Percentiles rank a stretch among this genome's conserved stretches.
Evolutionary conservation across 108 stramenopile species (phyloP).

Genomic region (Cyclotella cryptica): DNA sequence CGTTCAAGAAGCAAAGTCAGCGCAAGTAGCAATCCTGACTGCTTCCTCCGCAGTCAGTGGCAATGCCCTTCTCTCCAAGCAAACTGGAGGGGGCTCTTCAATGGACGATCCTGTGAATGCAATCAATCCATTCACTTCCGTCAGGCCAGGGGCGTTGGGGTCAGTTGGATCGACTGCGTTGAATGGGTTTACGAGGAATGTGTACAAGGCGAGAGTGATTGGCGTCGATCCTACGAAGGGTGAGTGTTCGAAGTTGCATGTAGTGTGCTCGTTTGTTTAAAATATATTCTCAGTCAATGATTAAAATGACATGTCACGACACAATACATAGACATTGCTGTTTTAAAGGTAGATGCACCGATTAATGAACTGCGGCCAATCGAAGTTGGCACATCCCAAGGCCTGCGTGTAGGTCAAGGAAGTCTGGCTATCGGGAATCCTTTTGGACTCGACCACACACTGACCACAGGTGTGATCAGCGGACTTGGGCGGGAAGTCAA

Average conservation of each 20-base stretch:
- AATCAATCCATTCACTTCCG: conserved; percentile 38
- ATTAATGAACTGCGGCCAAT: conserved; percentile 63
- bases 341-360: conserved; percentile 81
- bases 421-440: conserved; percentile 94
- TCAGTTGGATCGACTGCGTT: conserved; percentile 27
- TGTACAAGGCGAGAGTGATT: conserved; percentile 81
- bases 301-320: not conserved
- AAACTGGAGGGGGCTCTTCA: not conserved
- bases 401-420: conserved; percentile 73
- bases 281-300: not conserved
- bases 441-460: conserved; percentile 94
- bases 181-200: conserved; percentile 46
- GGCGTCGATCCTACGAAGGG: conserved; percentile 92
- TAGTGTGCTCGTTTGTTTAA: not conserved
- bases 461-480: conserved; percentile 78
- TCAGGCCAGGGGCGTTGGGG: conserved; percentile 29
- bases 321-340: conserved; percentile 77
- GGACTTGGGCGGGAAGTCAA: conserved; percentile 84
- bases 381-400: conserved; percentile 63
- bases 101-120: conserved; percentile 2
- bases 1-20: conserved; percentile 78
- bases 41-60: conserved; percentile 12
- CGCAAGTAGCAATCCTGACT: conserved; percentile 70
- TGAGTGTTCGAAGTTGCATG: not conserved
- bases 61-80: not conserved